phyloP scores from a whole-genome alignment of 2,329 filamentous ascomycete species.

The Ceratocystis alfenasii region DNA sequence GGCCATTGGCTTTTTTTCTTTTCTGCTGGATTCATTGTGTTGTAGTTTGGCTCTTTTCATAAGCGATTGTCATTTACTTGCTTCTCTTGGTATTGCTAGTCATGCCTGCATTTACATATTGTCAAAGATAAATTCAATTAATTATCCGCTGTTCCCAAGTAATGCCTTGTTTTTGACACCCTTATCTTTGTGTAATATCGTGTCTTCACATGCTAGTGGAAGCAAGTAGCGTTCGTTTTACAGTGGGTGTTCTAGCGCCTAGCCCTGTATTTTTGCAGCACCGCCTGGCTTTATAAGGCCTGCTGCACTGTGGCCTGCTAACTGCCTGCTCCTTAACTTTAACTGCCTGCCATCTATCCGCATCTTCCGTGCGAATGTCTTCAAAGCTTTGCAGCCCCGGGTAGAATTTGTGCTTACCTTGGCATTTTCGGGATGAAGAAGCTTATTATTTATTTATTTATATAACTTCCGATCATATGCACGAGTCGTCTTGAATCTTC shows the following conservation, averaged over 20 bases:
- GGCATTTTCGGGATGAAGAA: neutral
- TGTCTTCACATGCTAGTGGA: too few species aligned
- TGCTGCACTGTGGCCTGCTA: too few species aligned
- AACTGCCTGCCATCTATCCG: neutral
- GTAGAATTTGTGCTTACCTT: neutral
- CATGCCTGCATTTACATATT: neutral
- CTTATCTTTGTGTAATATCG: too few species aligned
- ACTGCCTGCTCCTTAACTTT: too few species aligned
- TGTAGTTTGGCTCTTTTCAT: conserved; percentile 9
- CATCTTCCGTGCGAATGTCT: neutral
- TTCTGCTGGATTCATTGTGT: neutral
- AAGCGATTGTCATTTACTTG: conserved; percentile 9
- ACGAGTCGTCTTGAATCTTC: too few species aligned
- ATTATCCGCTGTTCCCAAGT: neutral
- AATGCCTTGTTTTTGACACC: too few species aligned
- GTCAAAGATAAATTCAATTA: conserved; percentile 3
- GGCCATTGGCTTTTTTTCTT: neutral
- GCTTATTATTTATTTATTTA: neutral
- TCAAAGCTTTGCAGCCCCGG: too few species aligned
- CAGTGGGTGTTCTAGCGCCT: too few species aligned
- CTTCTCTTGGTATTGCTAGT: neutral
- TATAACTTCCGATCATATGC: too few species aligned
- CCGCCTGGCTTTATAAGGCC: too few species aligned
- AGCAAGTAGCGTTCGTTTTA: too few species aligned
- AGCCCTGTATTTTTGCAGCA: too few species aligned